phyloP scores from a whole-genome alignment of 345 rosid genomes.

The Aethionema arabicum region DNA sequence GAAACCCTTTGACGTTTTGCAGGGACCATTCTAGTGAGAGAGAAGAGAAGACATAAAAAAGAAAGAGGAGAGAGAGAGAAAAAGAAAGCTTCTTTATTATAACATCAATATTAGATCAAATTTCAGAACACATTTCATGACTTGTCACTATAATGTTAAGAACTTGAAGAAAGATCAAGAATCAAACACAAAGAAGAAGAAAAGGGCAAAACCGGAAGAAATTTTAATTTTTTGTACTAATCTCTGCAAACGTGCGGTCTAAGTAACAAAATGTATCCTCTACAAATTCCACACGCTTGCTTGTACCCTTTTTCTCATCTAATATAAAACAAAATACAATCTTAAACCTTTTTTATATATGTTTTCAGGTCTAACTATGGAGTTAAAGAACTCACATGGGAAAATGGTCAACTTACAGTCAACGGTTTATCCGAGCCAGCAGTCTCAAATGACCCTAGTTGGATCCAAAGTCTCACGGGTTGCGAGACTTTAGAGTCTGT shows the following conservation, averaged over 20 bases:
- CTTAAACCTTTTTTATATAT: neutral
- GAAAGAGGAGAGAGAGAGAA: constrained; percentile 4
- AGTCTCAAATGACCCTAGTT: constrained; percentile 33
- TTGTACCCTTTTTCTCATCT: neutral
- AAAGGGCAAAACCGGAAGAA: constrained; percentile 1
- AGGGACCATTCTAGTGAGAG: constrained; percentile 34
- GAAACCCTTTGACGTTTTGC: constrained; percentile 33
- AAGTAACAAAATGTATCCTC: constrained; percentile 35
- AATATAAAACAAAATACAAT: neutral
- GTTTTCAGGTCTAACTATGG: constrained; percentile 46
- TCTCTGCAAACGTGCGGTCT: constrained; percentile 37
- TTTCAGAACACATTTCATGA: constrained; percentile 25
- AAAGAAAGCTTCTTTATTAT: constrained; percentile 32
- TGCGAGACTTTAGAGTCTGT: constrained; percentile 52
- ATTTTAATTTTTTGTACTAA: constrained; percentile 27
- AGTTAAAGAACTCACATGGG: constrained; percentile 54
- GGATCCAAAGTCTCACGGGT: constrained; percentile 37
- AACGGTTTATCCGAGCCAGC: constrained; percentile 43
- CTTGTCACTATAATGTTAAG: constrained; percentile 33
- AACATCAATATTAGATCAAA: constrained; percentile 31
- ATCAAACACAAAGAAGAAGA: constrained; percentile 20
- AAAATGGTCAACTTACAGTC: constrained; percentile 49
- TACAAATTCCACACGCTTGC: constrained; percentile 19
- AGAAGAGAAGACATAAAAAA: constrained; percentile 7
- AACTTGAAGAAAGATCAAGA: constrained; percentile 21